A percentile compares a stretch with the other conserved stretches of the same genome.
These are phyloP conservation scores for Globisporangium mamillatum DNA, from an alignment of 352 stramenopile genomes.

Conservation along the genomic window DNA sequence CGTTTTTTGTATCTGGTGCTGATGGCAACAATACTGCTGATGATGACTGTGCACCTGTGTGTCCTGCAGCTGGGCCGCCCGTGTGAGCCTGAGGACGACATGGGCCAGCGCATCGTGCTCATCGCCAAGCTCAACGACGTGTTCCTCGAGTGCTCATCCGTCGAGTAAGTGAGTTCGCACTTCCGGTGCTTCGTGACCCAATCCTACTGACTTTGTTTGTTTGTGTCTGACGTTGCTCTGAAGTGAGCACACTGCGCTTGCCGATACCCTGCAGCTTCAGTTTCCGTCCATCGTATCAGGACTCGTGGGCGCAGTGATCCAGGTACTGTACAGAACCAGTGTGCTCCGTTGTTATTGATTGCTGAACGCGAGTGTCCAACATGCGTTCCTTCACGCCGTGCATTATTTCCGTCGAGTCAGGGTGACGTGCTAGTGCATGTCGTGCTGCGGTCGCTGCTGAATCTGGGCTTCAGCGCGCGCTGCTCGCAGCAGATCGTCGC, in stretches of 20 bases:
- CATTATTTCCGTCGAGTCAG: slow-evolving; percentile 2
- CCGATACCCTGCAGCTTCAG: slow-evolving; percentile 3
- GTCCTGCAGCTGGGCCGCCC: neutral
- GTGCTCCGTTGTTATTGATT: neutral
- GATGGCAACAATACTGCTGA: neutral
- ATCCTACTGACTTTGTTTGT: neutral
- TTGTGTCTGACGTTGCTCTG: neutral
- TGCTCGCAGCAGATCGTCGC: slow-evolving; percentile 10
- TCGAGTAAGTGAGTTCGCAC: slow-evolving; percentile 15
- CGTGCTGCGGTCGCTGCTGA: slow-evolving; percentile 11
- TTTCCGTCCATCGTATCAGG: neutral
- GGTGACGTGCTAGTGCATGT: slow-evolving; percentile 22
- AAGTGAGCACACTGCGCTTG: slow-evolving; percentile 14
- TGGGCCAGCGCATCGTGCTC: neutral
- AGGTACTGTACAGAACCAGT: neutral
- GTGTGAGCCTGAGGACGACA: neutral
- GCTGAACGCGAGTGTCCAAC: neutral
- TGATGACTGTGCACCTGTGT: neutral
- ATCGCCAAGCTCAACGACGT: slow-evolving; percentile 16
- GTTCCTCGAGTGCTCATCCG: slow-evolving; percentile 14
- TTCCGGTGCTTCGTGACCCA: neutral
- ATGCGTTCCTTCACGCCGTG: neutral
- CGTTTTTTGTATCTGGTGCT: neutral
- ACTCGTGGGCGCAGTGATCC: neutral
- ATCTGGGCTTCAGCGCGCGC: slow-evolving; percentile 18